Conservation (phyloP, 129 eudicot genomes). For the Lactuca sativa region DNA sequence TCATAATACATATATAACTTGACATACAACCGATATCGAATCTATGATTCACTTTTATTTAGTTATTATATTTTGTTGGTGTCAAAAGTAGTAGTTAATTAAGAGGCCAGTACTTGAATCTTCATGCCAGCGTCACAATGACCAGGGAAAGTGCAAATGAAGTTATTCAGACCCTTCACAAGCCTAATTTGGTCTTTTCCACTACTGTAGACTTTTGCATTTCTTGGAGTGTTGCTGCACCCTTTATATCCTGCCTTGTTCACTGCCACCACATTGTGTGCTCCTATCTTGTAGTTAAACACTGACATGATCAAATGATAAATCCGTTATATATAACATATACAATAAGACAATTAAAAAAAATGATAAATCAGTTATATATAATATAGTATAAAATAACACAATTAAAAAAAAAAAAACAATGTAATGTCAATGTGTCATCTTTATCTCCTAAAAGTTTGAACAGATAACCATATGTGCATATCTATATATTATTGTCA, state of each 20-base stretch:
- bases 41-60: constrained; percentile 20
- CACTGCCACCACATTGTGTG: constrained; percentile 71
- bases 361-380: neutral
- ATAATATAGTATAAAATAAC: too few relatives aligned
- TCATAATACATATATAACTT: constrained; percentile 3
- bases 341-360: neutral
- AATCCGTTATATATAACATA: neutral
- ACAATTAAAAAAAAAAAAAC: neutral
- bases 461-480: too few relatives aligned
- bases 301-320: constrained; percentile 32
- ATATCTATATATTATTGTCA: too few relatives aligned
- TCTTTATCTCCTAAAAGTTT: too few relatives aligned
- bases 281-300: constrained; percentile 48
- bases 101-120: constrained; percentile 42
- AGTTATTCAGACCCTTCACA: constrained; percentile 62
- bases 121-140: constrained; percentile 81
- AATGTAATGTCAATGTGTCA: too few relatives aligned
- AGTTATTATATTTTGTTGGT: neutral
- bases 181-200: constrained; percentile 64
- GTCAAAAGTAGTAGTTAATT: neutral
- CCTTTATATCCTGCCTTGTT: constrained; percentile 46
- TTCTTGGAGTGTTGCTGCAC: constrained; percentile 41
- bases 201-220: constrained; percentile 48
- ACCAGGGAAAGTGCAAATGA: constrained; percentile 66
- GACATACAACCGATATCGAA: constrained; percentile 2